These are phyloP conservation scores for Phytophthora ohioensis DNA, from an alignment of 352 stramenopile species.

Conservation along the genomic window DNA sequence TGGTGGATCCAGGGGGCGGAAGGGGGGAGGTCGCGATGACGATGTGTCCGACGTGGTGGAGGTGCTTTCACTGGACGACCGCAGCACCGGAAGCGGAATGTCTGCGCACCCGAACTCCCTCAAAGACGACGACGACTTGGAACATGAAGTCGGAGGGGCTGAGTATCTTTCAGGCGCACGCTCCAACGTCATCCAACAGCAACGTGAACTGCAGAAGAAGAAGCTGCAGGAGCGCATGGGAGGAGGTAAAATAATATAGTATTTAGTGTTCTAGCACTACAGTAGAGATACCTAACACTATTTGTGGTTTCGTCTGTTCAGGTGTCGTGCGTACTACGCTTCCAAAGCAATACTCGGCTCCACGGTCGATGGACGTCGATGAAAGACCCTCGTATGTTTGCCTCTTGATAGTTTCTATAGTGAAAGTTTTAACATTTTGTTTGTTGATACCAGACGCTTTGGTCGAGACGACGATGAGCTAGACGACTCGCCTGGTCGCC, in stretches of 20 bases:
- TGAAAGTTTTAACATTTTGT: not conserved
- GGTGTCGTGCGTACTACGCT: slow-evolving; percentile 79
- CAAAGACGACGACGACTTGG: slow-evolving; percentile 84
- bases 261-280: not conserved
- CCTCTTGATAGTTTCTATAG: not conserved
- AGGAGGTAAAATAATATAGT: slow-evolving; percentile 48
- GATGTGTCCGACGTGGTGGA: slow-evolving; percentile 68
- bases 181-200: slow-evolving; percentile 85
- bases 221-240: slow-evolving; percentile 88
- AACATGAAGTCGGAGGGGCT: slow-evolving; percentile 53
- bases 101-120: slow-evolving; percentile 77
- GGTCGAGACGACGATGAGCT: slow-evolving; percentile 74
- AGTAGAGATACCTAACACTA: not conserved
- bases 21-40: slow-evolving; percentile 45
- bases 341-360: slow-evolving; percentile 82
- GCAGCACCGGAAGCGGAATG: slow-evolving; percentile 35
- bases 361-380: slow-evolving; percentile 76
- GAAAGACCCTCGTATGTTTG: slow-evolving; percentile 80
- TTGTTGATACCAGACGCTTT: slow-evolving; percentile 56
- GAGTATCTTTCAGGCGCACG: slow-evolving; percentile 73
- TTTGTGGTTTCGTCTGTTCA: slow-evolving; percentile 22
- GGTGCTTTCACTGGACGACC: slow-evolving; percentile 69
- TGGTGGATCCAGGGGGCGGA: slow-evolving; percentile 23
- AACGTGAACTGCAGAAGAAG: slow-evolving; percentile 88
- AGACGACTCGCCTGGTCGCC: slow-evolving; percentile 51